Evolutionary conservation across 441 rosid species (phyloP).

Genomic region (Mallotus repandus): DNA sequence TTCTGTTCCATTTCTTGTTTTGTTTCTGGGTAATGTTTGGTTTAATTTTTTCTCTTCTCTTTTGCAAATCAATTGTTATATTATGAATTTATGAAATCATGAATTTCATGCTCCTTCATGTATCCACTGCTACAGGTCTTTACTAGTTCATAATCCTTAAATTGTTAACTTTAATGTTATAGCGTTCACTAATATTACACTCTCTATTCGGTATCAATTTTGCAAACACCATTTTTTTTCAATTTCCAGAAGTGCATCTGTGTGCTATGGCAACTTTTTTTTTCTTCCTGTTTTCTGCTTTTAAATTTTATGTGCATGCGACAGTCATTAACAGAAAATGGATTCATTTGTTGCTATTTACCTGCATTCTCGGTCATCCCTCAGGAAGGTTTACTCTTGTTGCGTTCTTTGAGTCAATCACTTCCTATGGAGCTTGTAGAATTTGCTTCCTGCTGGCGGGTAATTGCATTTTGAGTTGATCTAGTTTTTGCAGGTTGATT

Average conservation of each 20-base stretch:
- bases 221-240: neutral
- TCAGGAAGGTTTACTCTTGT: neutral
- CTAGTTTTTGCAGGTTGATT: constrained; percentile 42
- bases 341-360: neutral
- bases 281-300: neutral
- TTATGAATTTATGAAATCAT: neutral
- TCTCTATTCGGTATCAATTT: neutral
- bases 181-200: neutral
- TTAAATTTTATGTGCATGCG: neutral
- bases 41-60: neutral
- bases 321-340: neutral
- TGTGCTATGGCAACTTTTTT: neutral
- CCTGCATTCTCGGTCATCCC: too few species aligned
- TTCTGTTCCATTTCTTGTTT: neutral
- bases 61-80: neutral
- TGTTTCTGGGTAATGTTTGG: neutral
- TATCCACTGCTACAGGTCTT: neutral
- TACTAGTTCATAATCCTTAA: neutral
- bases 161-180: neutral
- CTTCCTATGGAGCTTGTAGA: neutral
- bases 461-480: neutral
- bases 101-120: neutral
- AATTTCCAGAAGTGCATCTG: neutral
- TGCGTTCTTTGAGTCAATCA: neutral
- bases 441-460: neutral